Percentiles rank a stretch among this genome's conserved stretches.
Evolutionary conservation across 108 stramenopile species (phyloP).

Genomic region (Mayamaea pseudoterrestris): DNA sequence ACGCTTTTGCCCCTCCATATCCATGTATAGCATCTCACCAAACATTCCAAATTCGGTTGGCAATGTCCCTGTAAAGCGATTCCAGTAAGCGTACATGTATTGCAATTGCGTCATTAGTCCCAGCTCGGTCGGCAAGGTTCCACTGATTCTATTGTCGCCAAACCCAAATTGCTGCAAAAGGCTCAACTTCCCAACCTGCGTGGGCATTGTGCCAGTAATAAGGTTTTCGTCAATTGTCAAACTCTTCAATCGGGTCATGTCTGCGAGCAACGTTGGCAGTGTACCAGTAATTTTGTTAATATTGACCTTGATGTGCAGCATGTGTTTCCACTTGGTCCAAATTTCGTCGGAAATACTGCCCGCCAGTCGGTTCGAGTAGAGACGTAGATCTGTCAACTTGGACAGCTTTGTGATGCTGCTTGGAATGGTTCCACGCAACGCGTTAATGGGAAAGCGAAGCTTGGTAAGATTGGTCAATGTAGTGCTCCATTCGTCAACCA

Average conservation of each 20-base stretch:
- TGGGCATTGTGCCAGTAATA: too few relatives aligned
- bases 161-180: conserved; percentile 6
- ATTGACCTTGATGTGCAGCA: too few relatives aligned
- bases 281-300: too few relatives aligned
- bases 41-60: neutral
- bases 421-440: neutral
- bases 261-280: too few relatives aligned
- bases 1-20: too few relatives aligned
- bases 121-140: conserved; percentile 15
- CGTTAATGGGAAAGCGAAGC: neutral
- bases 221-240: too few relatives aligned
- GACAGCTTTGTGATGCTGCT: neutral
- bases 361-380: neutral
- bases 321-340: too few relatives aligned
- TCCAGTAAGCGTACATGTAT: conserved; percentile 10
- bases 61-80: neutral
- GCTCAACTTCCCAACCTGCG: conserved; percentile 8
- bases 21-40: too few relatives aligned
- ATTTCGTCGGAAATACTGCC: too few relatives aligned
- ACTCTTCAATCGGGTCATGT: too few relatives aligned
- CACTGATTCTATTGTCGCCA: conserved; percentile 10
- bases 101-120: neutral
- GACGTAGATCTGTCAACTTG: neutral
- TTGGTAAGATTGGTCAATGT: too few relatives aligned
- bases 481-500: too few relatives aligned